Base-by-base conservation (phyloP, 2,329 filamentous ascomycete genomes). In the Ascochyta viciae-villosae region DNA sequence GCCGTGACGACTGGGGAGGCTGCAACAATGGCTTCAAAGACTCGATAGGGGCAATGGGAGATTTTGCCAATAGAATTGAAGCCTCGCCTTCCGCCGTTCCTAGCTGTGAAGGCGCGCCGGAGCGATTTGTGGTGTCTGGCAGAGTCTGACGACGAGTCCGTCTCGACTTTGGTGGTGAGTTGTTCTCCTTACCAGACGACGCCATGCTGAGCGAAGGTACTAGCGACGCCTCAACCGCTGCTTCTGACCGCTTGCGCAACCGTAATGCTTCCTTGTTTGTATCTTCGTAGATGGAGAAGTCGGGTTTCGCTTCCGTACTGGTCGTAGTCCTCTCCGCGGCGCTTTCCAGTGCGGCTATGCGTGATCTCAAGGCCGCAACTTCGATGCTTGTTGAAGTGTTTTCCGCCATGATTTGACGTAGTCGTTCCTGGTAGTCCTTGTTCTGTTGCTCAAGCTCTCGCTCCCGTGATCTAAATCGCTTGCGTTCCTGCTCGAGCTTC, bases 401-500 rank as follows among this genome's bases (percentile, higher is more conserved):
- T 44, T 76, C 74, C 8, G 66, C 65, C 65, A 74, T 65, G 8
- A 69, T 67, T 46, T 70, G 61, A 33, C 71, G 71, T 35, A 77
- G 53, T 33, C 65, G 64, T 49, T 77, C 74, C 42, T 79, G 74
- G 16, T 75, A 72, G 12, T 78, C 77, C 50, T 77, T 77, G 62
- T 89, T 82, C 57, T 87, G 82, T 6, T 82, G 79, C 49, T 87
- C 83, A 56, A 90, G 78, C 51, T 88, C 82, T 2, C 83, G 79
- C 70, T 92, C 89, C 78, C 91, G 86, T 50, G 81, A 76, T 27
- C 81, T 77, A 24, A 89, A 85, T 68, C 84, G 89, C 59, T 83
- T 81, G 61, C 88, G 87, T 70, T 92, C 89, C 56, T 89, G 85
- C 57, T 83, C 83, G 33, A 94, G 81, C 65, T 86, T 85, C 57